Evolutionary conservation across 352 stramenopile genomes (phyloP).

Genomic region (Lagenidium giganteum): DNA sequence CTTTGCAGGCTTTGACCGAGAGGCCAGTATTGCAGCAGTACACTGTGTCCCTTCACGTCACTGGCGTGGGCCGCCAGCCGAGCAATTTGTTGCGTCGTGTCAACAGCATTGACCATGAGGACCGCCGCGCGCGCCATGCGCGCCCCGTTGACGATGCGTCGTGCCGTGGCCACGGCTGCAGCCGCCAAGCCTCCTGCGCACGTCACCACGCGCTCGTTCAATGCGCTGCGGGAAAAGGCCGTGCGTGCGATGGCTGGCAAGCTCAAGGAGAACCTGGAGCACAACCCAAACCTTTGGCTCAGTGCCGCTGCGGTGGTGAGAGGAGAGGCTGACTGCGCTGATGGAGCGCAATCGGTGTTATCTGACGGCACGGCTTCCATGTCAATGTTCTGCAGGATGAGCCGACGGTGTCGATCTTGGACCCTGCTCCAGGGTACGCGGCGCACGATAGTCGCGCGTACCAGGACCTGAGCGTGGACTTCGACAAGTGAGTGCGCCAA

Average conservation of each 20-base stretch:
- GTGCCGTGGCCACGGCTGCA: too few species aligned
- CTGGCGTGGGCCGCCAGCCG: too few species aligned
- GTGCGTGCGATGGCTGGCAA: conserved; percentile 55
- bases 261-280: conserved; percentile 63
- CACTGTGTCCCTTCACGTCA: too few species aligned
- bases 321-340: conserved; percentile 4
- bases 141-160: too few species aligned
- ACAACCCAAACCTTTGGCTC: conserved; percentile 80
- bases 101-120: too few species aligned
- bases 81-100: too few species aligned
- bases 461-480: conserved; percentile 33
- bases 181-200: too few species aligned
- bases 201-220: too few species aligned
- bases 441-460: conserved; percentile 24
- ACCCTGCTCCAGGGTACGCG: conserved; percentile 62
- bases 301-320: conserved; percentile 68
- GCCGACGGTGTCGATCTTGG: conserved; percentile 78
- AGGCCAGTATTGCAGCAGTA: too few species aligned
- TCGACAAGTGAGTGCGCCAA: conserved; percentile 28
- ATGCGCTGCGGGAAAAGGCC: conserved; percentile 55
- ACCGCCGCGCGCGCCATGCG: too few species aligned
- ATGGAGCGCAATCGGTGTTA: background rate
- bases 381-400: conserved; percentile 43
- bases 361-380: background rate
- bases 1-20: too few species aligned